A percentile compares a stretch with the other conserved stretches of the same genome.
Conservation (phyloP, 1,139 yeast genomes). For the Komagataea norvegica region DNA sequence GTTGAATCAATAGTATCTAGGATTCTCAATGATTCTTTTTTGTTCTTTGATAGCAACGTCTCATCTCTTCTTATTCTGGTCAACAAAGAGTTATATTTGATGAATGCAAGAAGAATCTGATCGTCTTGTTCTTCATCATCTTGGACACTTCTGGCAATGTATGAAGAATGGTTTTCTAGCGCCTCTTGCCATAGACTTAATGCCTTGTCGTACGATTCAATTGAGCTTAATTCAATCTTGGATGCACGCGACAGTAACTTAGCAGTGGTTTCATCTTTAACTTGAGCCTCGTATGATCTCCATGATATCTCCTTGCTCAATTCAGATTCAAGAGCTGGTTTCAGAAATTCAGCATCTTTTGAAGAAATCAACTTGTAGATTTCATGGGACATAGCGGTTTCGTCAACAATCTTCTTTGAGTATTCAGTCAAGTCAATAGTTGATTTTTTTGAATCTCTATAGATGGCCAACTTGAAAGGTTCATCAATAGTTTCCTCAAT, state of each 20-base stretch:
- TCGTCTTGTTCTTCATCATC: slow-evolving; percentile 59
- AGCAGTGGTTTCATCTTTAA: slow-evolving; percentile 71
- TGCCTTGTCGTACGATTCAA: slow-evolving; percentile 41
- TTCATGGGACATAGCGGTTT: slow-evolving; percentile 28
- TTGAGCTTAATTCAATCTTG: slow-evolving; percentile 22
- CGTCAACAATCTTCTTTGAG: slow-evolving; percentile 35
- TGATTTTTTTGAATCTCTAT: slow-evolving; percentile 34
- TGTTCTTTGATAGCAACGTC: slow-evolving; percentile 17
- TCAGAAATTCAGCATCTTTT: slow-evolving; percentile 35
- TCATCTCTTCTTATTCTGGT: slow-evolving; percentile 71
- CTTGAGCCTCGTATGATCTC: slow-evolving; percentile 68
- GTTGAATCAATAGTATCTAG: slow-evolving; percentile 30
- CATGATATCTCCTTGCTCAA: slow-evolving; percentile 47
- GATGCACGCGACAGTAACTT: slow-evolving; percentile 40
- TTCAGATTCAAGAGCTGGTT: slow-evolving; percentile 23
- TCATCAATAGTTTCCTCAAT: slow-evolving; percentile 65
- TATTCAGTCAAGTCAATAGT: slow-evolving; percentile 43
- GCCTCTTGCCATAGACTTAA: slow-evolving; percentile 56
- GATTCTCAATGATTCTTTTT: slow-evolving; percentile 22
- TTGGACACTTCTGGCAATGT: slow-evolving; percentile 37
- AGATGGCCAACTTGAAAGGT: slow-evolving; percentile 53
- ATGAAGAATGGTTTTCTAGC: slow-evolving; percentile 44
- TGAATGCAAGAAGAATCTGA: slow-evolving; percentile 70
- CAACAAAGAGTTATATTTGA: slow-evolving; percentile 62
- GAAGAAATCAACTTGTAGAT: slow-evolving; percentile 35